These are phyloP conservation scores for Albatrellus ellisii DNA, from an alignment of 768 basidiomycete species.

Conservation along the genomic window DNA sequence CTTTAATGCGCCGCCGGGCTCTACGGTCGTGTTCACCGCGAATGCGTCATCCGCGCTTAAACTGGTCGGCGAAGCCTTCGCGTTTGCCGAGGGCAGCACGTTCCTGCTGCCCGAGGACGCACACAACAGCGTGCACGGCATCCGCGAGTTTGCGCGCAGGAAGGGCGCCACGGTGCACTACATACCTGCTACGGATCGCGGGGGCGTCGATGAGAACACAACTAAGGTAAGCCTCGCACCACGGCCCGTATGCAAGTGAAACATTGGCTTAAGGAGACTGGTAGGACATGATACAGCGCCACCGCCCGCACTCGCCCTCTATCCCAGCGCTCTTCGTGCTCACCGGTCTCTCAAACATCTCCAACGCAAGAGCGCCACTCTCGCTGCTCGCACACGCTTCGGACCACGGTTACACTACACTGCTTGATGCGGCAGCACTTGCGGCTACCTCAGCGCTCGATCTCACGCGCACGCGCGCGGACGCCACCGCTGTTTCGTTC, in stretches of 20 bases:
- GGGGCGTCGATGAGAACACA: conserved; percentile 44
- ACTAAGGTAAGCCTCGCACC: too few species aligned
- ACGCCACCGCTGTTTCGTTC: conserved; percentile 75
- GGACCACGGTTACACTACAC: conserved; percentile 54
- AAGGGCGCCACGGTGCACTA: conserved; percentile 49
- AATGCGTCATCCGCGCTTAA: conserved; percentile 75
- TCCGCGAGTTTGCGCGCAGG: conserved; percentile 52
- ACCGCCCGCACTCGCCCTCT: conserved; percentile 33
- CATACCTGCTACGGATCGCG: conserved; percentile 46
- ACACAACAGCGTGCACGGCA: conserved; percentile 78
- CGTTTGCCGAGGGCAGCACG: conserved; percentile 41
- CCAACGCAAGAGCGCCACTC: conserved; percentile 60
- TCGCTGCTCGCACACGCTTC: conserved; percentile 51
- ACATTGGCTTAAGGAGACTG: too few species aligned
- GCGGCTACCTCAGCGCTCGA: conserved; percentile 62
- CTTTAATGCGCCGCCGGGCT: conserved; percentile 63
- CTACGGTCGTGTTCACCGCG: conserved; percentile 71
- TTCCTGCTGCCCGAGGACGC: conserved; percentile 67
- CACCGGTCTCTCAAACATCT: conserved; percentile 74
- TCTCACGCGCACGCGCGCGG: conserved; percentile 53
- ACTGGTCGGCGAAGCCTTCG: conserved; percentile 71
- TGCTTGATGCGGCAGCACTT: conserved; percentile 76
- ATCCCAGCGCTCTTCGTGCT: conserved; percentile 56
- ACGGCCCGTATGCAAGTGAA: too few species aligned
- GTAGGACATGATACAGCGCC: conserved; percentile 41